Evolutionary conservation across 2,329 filamentous ascomycete species (phyloP).

Genomic region (Microcyclospora pomicola): DNA sequence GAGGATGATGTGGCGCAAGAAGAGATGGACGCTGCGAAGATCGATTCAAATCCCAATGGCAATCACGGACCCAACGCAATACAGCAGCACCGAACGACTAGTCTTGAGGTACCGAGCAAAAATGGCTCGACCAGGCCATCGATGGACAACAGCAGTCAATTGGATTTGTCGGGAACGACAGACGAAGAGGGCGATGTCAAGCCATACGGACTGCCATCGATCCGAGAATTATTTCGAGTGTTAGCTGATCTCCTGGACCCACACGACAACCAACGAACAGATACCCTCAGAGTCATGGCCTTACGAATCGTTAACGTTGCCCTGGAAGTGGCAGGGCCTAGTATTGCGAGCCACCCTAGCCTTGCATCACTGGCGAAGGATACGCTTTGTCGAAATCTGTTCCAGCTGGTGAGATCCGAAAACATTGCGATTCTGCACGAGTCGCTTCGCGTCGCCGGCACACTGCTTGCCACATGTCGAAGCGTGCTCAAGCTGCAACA

Average conservation of each 20-base stretch:
- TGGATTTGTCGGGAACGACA: constrained; percentile 28
- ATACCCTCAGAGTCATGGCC: constrained; percentile 94
- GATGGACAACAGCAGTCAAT: constrained; percentile 27
- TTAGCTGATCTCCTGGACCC: constrained; percentile 88
- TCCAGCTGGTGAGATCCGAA: constrained; percentile 90
- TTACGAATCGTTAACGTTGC: constrained; percentile 94
- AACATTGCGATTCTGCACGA: constrained; percentile 92
- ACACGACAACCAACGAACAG: constrained; percentile 81
- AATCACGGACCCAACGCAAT: constrained; percentile 30
- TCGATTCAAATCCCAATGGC: constrained; percentile 49
- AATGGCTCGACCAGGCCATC: constrained; percentile 23
- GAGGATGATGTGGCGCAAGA: constrained; percentile 50
- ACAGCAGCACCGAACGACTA: constrained; percentile 35
- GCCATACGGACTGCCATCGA: constrained; percentile 87
- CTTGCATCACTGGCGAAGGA: constrained; percentile 82
- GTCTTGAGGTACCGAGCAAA: constrained; percentile 33
- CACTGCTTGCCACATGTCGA: constrained; percentile 78
- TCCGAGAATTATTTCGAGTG: constrained; percentile 85
- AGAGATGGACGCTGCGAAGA: constrained; percentile 64
- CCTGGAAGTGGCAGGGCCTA: constrained; percentile 87
- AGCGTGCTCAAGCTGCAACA: constrained; percentile 88
- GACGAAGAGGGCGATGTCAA: constrained; percentile 33
- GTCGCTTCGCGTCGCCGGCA: constrained; percentile 81
- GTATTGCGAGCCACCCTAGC: constrained; percentile 82
- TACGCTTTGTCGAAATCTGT: constrained; percentile 81